Percentiles rank a stretch among this genome's conserved stretches.
Evolutionary conservation across 208 protist species (phyloP).

Genomic region (Jaenimonas drosophilae): DNA sequence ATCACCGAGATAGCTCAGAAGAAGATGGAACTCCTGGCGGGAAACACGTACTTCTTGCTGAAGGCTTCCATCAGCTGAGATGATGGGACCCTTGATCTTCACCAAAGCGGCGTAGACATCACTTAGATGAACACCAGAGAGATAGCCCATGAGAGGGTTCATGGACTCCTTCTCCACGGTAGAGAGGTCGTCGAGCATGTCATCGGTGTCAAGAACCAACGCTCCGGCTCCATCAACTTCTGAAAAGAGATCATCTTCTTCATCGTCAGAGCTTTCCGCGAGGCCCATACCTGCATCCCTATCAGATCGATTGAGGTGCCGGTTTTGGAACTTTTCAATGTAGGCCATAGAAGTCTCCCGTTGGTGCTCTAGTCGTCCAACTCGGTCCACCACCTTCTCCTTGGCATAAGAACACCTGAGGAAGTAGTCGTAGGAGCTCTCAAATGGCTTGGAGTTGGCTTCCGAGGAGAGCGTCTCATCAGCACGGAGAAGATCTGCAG

Average conservation of each 20-base stretch:
- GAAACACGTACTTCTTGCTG: no score
- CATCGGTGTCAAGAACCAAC: no score
- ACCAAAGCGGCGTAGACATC: constrained; percentile 32
- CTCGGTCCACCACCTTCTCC: constrained; percentile 1
- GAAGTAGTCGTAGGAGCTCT: constrained; percentile 65
- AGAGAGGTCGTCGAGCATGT: not conserved
- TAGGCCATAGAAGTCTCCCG: constrained; percentile 9
- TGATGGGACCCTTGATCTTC: constrained; percentile 8
- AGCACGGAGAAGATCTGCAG: not conserved
- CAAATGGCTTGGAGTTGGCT: constrained; percentile 2
- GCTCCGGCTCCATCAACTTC: no score
- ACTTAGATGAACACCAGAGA: constrained; percentile 29
- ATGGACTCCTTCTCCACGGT: constrained; percentile 3
- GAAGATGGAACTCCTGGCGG: constrained; percentile 15
- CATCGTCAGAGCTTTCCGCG: not conserved
- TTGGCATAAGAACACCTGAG: constrained; percentile 22
- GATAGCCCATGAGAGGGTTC: constrained; percentile 55
- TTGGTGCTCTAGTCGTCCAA: constrained; percentile 6
- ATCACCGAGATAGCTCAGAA: constrained; percentile 17
- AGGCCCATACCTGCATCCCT: not conserved
- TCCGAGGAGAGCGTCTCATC: not conserved
- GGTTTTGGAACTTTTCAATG: constrained; percentile 25
- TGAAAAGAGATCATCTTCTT: no score
- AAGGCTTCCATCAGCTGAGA: no score
- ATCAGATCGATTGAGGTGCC: constrained; percentile 10